Evolutionary conservation across 2,329 filamentous ascomycete genomes (phyloP).

Genomic region (Aspergillus aculeatus): DNA sequence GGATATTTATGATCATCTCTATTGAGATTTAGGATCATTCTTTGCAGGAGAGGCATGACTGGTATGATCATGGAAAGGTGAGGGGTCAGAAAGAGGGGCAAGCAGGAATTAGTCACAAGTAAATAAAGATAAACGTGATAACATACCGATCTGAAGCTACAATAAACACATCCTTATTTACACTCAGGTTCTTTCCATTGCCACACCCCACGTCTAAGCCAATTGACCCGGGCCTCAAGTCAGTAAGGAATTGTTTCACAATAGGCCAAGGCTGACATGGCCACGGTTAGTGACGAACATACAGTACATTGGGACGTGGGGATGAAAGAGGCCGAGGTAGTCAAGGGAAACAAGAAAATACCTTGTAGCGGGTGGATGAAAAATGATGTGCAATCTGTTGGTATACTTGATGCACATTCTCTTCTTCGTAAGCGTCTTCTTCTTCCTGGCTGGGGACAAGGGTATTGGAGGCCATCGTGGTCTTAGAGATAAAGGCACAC

Average conservation of each 20-base stretch:
- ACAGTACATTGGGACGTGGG: not conserved
- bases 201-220: constrained; percentile 93
- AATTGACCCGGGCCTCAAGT: constrained; percentile 66
- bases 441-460: not conserved
- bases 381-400: constrained; percentile 54
- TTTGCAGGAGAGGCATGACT: not conserved
- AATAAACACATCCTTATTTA: constrained; percentile 75
- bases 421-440: constrained; percentile 65
- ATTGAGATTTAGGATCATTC: not conserved
- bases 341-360: constrained; percentile 38
- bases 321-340: not conserved
- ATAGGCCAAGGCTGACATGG: constrained; percentile 77
- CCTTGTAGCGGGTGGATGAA: constrained; percentile 60
- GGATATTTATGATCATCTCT: constrained; percentile 5
- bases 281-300: not conserved
- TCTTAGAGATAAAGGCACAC: no score
- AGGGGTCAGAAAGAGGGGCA: not conserved
- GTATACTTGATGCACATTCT: constrained; percentile 90
- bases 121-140: constrained; percentile 32
- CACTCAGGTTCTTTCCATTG: constrained; percentile 89
- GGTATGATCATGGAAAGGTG: no score
- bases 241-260: constrained; percentile 72
- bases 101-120: not conserved
- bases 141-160: constrained; percentile 79
- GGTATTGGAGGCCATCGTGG: not conserved